Percentiles rank a stretch among this genome's conserved stretches.
Conservation (phyloP, 2,329 filamentous ascomycete genomes). For the Diaporthe velutina region DNA sequence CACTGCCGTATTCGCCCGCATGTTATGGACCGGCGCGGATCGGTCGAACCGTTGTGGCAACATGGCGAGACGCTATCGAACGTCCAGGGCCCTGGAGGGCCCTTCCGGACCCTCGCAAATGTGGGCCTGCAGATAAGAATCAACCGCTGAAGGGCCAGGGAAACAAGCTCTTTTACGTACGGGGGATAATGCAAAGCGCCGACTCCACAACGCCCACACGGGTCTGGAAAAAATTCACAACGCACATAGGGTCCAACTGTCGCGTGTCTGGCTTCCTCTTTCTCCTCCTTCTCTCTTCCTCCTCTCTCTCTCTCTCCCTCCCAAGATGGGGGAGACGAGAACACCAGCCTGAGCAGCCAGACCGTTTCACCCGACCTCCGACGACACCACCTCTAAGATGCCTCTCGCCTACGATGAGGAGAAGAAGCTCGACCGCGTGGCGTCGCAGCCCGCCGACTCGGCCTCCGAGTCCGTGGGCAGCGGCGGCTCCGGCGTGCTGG, state of each 20-base stretch:
- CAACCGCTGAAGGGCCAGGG: neutral
- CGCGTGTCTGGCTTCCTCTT: constrained; percentile 7
- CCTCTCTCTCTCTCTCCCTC: constrained; percentile 12
- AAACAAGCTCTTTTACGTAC: constrained; percentile 29
- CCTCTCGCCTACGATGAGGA: constrained; percentile 17
- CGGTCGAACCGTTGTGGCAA: constrained; percentile 30
- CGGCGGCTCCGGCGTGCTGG: constrained; percentile 46
- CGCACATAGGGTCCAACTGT: constrained; percentile 9
- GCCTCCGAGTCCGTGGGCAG: constrained; percentile 22
- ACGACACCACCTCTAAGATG: constrained; percentile 25
- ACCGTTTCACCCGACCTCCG: neutral
- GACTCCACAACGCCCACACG: constrained; percentile 19
- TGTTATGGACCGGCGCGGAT: neutral
- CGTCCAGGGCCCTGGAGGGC: neutral
- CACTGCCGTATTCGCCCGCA: neutral
- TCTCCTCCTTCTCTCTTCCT: constrained; percentile 1
- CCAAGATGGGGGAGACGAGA: constrained; percentile 26
- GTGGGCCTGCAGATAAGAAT: constrained; percentile 21
- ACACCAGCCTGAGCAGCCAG: constrained; percentile 5
- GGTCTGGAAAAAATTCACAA: constrained; percentile 29
- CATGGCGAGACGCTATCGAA: constrained; percentile 22
- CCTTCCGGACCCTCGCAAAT: constrained; percentile 15
- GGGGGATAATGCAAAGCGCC: constrained; percentile 26
- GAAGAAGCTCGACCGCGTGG: constrained; percentile 29
- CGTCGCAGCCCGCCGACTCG: constrained; percentile 6